Evolutionary conservation across 2,329 filamentous ascomycete species (phyloP), one percentile per base, ranked within the genome.

Genomic region (Talaromyces sp.): DNA sequence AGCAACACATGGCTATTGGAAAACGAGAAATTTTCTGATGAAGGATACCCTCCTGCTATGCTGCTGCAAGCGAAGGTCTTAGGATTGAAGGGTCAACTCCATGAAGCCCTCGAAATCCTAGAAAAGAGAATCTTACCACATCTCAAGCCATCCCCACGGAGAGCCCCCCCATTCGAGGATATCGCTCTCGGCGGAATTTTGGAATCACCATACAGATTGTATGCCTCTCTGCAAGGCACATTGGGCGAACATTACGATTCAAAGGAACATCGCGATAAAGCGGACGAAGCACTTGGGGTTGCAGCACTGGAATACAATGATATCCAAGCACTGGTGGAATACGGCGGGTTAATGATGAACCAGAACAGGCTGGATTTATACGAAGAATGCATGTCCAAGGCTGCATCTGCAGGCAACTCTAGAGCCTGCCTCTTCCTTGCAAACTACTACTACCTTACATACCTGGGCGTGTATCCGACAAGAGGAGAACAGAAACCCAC

Each of bases 381-480:
- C 47, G 72, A 74, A 54, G 57, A 69, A 47, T 69, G 58, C 49
- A 68, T 75, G 67, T 59, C 40, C 37, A 66, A 66, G 47, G 68
- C 69, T 24, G 73, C 72, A 1, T 63, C 65, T 13, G 50, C 60
- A 2, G 66, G 67, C 6, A 39, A 70, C 32, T n/a, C 32, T 2
- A 51, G 60, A 5, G 69, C 72, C 2, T 70, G 67, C 52, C 52
- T 63, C n/a, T 65, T 63, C 29, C 59, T 75, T 8, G 73, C 64
- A 3, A 70, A 72, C 41, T 70, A 69, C 51, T 76, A 75, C 54
- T 70, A 65, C 47, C 66, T 63, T 39, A 72, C 60, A 6, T 66
- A 35, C n/a, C 56, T 58, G 11, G 65, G 67, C 3, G 49, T 55
- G 29, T 62, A 64, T 27, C 60, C 63, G 0, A 66, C 61, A 2